Evolutionary conservation across 495 filamentous ascomycete genomes (phyloP).

Genomic region (Penicillium bovifimosum): DNA sequence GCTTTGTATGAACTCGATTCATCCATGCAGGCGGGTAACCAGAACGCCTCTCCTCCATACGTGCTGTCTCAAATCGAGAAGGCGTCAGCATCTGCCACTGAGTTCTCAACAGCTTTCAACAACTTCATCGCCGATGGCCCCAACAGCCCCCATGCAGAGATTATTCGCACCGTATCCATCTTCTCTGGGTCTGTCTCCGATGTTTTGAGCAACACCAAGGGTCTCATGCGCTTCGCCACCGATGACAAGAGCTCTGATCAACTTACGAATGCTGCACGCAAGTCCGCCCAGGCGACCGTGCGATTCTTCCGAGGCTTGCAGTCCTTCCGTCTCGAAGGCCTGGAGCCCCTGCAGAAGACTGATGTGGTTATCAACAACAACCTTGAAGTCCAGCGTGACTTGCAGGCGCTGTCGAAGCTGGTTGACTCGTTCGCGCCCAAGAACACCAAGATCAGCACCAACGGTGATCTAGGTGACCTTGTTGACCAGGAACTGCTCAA

Average conservation of each 20-base stretch:
- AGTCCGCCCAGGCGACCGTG: conserved; percentile 81
- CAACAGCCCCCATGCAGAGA: conserved; percentile 81
- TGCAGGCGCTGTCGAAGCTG: conserved; percentile 86
- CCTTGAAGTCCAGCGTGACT: conserved; percentile 83
- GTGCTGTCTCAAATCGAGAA: conserved; percentile 96
- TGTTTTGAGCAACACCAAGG: conserved; percentile 93
- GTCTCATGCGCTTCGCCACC: conserved; percentile 85
- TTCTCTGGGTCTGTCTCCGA: conserved; percentile 89
- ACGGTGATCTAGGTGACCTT: conserved; percentile 85
- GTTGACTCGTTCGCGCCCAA: conserved; percentile 86
- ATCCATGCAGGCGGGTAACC: conserved; percentile 96
- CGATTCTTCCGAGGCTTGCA: conserved; percentile 93
- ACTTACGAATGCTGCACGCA: conserved; percentile 70
- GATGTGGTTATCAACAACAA: conserved; percentile 96
- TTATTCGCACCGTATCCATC: conserved; percentile 86
- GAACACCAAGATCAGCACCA: conserved; percentile 69
- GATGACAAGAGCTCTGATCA: conserved; percentile 91
- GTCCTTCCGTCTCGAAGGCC: conserved; percentile 85
- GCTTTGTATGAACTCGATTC: conserved; percentile 96
- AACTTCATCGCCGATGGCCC: conserved; percentile 96
- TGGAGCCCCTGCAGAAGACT: conserved; percentile 83
- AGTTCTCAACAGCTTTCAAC: conserved; percentile 96
- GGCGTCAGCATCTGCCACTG: conserved; percentile 86
- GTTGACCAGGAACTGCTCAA: conserved; percentile 89
- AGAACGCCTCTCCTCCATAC: conserved; percentile 93